Conservation (phyloP, 164 flowering plant species). For the Magnolia kwangsiensis region DNA sequence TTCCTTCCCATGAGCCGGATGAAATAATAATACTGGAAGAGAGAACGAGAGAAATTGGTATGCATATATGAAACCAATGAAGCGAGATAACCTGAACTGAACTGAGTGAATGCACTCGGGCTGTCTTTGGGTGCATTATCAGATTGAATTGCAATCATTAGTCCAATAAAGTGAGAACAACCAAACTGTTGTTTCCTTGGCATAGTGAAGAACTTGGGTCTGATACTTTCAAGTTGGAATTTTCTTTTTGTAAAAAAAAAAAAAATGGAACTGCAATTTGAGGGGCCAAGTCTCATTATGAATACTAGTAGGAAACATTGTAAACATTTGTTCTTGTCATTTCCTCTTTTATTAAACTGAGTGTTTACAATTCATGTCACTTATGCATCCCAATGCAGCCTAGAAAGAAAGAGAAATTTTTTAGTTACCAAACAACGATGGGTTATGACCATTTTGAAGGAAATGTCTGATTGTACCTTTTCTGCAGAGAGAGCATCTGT, state of each 20-base stretch:
- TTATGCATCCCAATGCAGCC: background rate
- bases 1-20: slow-evolving; percentile 28
- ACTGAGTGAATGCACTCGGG: background rate
- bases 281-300: background rate
- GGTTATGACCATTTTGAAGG: background rate
- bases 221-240: too few species aligned
- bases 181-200: background rate
- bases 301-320: too few species aligned
- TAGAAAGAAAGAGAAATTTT: background rate
- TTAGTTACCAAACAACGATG: background rate
- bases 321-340: too few species aligned
- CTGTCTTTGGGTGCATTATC: background rate
- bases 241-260: too few species aligned
- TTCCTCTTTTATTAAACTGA: too few species aligned
- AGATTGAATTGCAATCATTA: background rate
- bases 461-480: slow-evolving; percentile 11
- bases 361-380: too few species aligned
- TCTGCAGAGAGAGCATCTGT: slow-evolving; percentile 25
- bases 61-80: background rate
- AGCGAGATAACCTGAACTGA: background rate
- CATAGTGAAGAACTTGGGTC: background rate
- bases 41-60: background rate
- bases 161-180: background rate
- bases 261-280: background rate
- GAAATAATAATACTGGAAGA: slow-evolving; percentile 25